These are phyloP conservation scores for Ceratobasidium sp. DNA, from an alignment of 1,284 basidiomycete genomes.

Conservation along the genomic window DNA sequence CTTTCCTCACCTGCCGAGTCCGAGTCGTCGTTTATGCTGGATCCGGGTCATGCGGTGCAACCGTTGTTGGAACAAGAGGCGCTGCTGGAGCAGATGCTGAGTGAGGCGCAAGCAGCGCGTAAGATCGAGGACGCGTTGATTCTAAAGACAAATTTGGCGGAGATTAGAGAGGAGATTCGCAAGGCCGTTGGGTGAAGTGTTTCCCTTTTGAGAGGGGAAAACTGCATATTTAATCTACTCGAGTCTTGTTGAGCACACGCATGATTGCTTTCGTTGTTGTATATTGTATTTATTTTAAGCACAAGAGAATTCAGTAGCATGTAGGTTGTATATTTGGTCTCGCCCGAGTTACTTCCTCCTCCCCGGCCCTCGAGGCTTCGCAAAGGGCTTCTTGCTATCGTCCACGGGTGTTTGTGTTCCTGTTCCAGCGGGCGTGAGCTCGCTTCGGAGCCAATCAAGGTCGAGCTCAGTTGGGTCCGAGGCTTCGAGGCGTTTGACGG, in stretches of 20 bases:
- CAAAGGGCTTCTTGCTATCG: constrained; percentile 50
- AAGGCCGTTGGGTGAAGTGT: constrained; percentile 61
- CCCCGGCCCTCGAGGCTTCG: constrained; percentile 52
- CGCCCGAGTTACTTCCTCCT: constrained; percentile 47
- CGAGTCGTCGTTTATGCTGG: constrained; percentile 49
- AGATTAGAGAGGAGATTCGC: constrained; percentile 84
- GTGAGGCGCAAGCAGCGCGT: constrained; percentile 82
- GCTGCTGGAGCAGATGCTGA: constrained; percentile 81
- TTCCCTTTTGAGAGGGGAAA: neutral
- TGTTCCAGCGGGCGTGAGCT: constrained; percentile 60
- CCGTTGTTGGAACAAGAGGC: constrained; percentile 92
- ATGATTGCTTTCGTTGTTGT: constrained; percentile 1
- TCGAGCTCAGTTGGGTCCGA: constrained; percentile 80
- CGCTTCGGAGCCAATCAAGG: constrained; percentile 67
- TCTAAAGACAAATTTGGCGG: constrained; percentile 75
- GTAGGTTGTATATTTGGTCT: neutral
- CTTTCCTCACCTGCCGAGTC: constrained; percentile 33
- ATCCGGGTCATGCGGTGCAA: constrained; percentile 76
- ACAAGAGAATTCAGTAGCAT: constrained; percentile 4
- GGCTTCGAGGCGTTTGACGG: constrained; percentile 78
- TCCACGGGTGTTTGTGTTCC: constrained; percentile 17
- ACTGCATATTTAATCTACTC: constrained; percentile 12
- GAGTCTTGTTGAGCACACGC: neutral
- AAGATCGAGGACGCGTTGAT: constrained; percentile 92
- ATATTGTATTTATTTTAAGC: constrained; percentile 16